Evolutionary conservation across 257 asterid genomes (phyloP).

Genomic region (Solanum raphanifolium): DNA sequence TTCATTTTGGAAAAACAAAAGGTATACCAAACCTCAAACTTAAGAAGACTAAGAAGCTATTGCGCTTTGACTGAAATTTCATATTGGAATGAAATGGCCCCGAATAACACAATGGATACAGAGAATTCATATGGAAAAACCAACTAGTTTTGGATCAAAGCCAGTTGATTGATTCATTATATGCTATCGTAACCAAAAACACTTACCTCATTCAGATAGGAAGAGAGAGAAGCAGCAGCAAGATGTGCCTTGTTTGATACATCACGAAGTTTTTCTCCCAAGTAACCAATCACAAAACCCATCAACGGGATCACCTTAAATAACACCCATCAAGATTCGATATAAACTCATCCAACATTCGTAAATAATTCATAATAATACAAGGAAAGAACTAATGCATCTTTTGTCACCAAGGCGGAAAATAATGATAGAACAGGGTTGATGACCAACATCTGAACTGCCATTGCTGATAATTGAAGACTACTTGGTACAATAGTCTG

Average conservation of each 20-base stretch:
- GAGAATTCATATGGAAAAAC: neutral
- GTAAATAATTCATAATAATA: neutral
- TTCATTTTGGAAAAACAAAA: neutral
- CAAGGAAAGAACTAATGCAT: neutral
- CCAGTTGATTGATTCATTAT: neutral
- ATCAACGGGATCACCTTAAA: slow-evolving; percentile 61
- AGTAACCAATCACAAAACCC: slow-evolving; percentile 55
- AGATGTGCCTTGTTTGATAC: slow-evolving; percentile 63
- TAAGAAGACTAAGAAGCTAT: neutral
- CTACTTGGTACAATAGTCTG: slow-evolving; percentile 71
- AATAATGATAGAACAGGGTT: slow-evolving; percentile 65
- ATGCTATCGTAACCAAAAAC: neutral
- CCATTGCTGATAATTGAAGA: slow-evolving; percentile 79
- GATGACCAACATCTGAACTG: slow-evolving; percentile 63
- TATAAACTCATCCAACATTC: neutral
- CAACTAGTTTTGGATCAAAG: neutral
- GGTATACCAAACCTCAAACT: neutral
- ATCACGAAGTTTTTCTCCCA: slow-evolving; percentile 75
- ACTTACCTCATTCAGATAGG: slow-evolving; percentile 76
- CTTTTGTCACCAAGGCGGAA: slow-evolving; percentile 61
- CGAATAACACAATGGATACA: neutral
- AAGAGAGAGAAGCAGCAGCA: slow-evolving; percentile 64
- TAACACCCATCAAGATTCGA: slow-evolving; percentile 3
- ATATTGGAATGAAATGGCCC: neutral
- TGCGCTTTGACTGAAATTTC: neutral